Base-by-base conservation (phyloP, 2,329 filamentous ascomycete species). In the Aspergillus nomiae region DNA sequence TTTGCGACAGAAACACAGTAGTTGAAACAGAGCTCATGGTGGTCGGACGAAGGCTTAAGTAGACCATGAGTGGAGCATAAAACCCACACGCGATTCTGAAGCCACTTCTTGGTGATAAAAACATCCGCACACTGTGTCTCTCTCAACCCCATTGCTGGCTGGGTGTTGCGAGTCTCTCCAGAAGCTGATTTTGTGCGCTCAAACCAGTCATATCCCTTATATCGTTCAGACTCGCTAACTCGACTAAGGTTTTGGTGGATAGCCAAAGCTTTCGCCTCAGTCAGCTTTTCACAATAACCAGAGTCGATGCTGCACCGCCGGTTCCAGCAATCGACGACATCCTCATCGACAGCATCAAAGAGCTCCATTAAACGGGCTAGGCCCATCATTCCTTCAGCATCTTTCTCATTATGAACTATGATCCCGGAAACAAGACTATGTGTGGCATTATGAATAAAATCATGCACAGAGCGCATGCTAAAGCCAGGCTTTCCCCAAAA, bases 221-320 rank as follows among this genome's bases (percentile, higher is more conserved):
- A 74, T 58, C 76, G 71, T 66, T 73, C 77, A 28, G 69, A 73
- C 69, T 76, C 73, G 63, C 66, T 75, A 60, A 73, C 73, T 41
- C 59, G 71, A 56, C 55, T 70, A 56, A 72, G 74, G 63, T 72
- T 81, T 60, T 72, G 75, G 69, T 70, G 73, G 62, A 72, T 80
- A 53, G 68, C 72, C 68, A 72, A 65, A 59, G 72, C 78, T 82
- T 97, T 68, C 89, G 86, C 7, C 74, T 91, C 64, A 84, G 90
- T 56, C 84, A 91, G 76, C 83, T 92, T 69, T 73, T 92, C 61
- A 81, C 90, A 57, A 89, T 89, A 74, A 71, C 85, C 61, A 74
- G 80, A 32, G 87, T 91, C 74, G 89, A 91, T 64, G 70, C 90
- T 67, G 81, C 89, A 81, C 59, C 76, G 77, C 30, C 73, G 73